These are phyloP conservation scores for Ramalina intermedia DNA, from an alignment of 495 filamentous ascomycete species.

Conservation along the genomic window DNA sequence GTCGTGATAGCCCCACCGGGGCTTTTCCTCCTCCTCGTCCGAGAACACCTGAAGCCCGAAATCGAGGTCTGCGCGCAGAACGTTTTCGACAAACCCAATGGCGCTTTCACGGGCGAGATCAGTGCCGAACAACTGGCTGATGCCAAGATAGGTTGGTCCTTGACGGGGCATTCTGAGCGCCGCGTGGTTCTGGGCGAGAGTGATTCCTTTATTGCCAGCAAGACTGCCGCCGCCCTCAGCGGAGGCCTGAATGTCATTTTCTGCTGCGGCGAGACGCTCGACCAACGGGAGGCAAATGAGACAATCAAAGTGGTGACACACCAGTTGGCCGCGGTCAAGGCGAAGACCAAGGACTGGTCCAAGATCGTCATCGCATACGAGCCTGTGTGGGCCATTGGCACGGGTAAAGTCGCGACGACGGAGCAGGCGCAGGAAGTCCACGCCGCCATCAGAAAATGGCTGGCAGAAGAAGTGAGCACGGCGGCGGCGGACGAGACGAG, in stretches of 20 bases:
- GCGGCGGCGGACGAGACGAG: conserved; percentile 64
- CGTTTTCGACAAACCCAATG: conserved; percentile 90
- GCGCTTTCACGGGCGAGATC: conserved; percentile 96
- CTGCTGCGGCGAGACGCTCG: conserved; percentile 89
- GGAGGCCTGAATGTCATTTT: conserved; percentile 82
- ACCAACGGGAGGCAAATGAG: conserved; percentile 76
- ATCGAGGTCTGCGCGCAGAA: conserved; percentile 87
- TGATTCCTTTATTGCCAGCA: conserved; percentile 74
- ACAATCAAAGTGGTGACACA: conserved; percentile 82
- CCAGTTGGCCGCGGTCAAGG: conserved; percentile 55
- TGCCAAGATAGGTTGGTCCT: conserved; percentile 69
- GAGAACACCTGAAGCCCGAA: conserved; percentile 50
- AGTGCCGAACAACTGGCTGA: conserved; percentile 80
- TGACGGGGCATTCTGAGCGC: conserved; percentile 89
- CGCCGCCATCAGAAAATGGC: conserved; percentile 79
- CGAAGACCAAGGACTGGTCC: conserved; percentile 66
- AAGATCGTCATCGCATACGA: conserved; percentile 97
- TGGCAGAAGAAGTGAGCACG: conserved; percentile 55
- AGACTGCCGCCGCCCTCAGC: conserved; percentile 81
- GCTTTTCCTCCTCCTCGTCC: conserved; percentile 77
- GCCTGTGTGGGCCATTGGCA: conserved; percentile 98
- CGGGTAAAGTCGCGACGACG: conserved; percentile 89
- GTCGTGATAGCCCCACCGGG: conserved; percentile 85
- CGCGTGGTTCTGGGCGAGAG: conserved; percentile 73
- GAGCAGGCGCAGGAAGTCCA: conserved; percentile 94